These are phyloP conservation scores for Tulasnella sp. DNA, from an alignment of 768 basidiomycete species.

Conservation along the genomic window DNA sequence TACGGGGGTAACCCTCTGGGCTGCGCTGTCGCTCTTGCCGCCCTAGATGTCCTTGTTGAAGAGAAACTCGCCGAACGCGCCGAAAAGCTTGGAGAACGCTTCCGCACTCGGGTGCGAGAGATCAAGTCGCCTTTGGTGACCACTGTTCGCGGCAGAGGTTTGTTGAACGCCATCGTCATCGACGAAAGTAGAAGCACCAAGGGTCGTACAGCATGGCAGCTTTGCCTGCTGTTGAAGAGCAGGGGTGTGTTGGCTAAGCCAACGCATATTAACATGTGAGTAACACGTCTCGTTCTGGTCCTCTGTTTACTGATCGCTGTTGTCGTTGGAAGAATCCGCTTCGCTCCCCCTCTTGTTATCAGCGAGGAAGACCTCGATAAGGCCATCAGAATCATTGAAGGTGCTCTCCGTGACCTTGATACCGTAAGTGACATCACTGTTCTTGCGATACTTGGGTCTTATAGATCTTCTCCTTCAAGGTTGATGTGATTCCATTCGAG, in stretches of 20 bases:
- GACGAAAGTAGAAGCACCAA: constrained; percentile 66
- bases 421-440: constrained; percentile 30
- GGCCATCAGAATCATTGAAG: constrained; percentile 62
- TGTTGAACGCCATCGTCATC: constrained; percentile 90
- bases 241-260: constrained; percentile 91
- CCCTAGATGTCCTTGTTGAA: constrained; percentile 78
- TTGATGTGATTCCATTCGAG: constrained; percentile 12
- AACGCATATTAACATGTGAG: constrained; percentile 87
- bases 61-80: constrained; percentile 80
- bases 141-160: constrained; percentile 70
- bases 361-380: constrained; percentile 70
- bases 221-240: constrained; percentile 85
- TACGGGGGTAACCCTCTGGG: constrained; percentile 95
- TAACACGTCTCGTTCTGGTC: constrained; percentile 14
- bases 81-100: constrained; percentile 59
- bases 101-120: constrained; percentile 51
- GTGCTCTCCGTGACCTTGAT: constrained; percentile 72
- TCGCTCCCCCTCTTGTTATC: constrained; percentile 93
- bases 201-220: constrained; percentile 86
- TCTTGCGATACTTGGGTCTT: not conserved
- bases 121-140: constrained; percentile 60
- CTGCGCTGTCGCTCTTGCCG: constrained; percentile 90
- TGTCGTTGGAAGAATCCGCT: constrained; percentile 57
- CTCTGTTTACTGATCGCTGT: not conserved
- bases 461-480: not conserved